Evolutionary conservation across 768 basidiomycete genomes (phyloP).

Genomic region (Leccinum longicurvipes): DNA sequence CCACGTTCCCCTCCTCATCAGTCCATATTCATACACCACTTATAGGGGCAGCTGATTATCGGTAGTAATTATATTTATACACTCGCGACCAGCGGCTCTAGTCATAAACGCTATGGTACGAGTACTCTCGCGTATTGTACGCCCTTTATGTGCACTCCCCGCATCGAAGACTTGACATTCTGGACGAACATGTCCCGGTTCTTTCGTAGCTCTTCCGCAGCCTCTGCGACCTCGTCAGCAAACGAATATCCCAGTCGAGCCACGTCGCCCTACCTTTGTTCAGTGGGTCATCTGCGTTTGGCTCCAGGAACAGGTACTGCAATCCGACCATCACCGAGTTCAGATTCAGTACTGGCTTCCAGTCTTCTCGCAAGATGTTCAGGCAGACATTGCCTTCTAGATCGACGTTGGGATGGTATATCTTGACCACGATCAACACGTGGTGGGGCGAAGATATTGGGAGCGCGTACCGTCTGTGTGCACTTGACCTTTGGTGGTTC

Average conservation of each 20-base stretch:
- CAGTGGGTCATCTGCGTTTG: slow-evolving; percentile 96
- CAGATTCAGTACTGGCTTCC: slow-evolving; percentile 98
- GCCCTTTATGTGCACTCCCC: slow-evolving; percentile 74
- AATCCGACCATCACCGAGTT: slow-evolving; percentile 98
- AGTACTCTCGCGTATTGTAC: slow-evolving; percentile 77
- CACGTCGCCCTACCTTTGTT: slow-evolving; percentile 82
- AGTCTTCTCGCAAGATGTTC: slow-evolving; percentile 98
- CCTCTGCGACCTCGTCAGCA: slow-evolving; percentile 56
- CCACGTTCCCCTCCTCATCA: slow-evolving; percentile 89
- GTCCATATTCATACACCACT: slow-evolving; percentile 88
- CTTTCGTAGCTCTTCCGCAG: slow-evolving; percentile 90
- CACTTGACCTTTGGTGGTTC: slow-evolving; percentile 99
- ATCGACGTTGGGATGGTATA: slow-evolving; percentile 99
- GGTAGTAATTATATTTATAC: slow-evolving; percentile 6
- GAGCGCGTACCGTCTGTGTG: slow-evolving; percentile 72
- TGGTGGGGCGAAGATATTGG: background rate
- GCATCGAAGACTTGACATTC: slow-evolving; percentile 88
- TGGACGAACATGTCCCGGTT: slow-evolving; percentile 78
- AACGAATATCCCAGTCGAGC: background rate
- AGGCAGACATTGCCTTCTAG: slow-evolving; percentile 97
- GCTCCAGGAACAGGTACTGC: slow-evolving; percentile 97
- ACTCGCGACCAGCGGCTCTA: slow-evolving; percentile 5
- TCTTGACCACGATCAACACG: slow-evolving; percentile 46
- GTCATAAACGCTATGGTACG: slow-evolving; percentile 35
- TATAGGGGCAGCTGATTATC: slow-evolving; percentile 82